Base-by-base conservation (phyloP, 176 grass and related monocot genomes). In the Aegilops umbellulata region DNA sequence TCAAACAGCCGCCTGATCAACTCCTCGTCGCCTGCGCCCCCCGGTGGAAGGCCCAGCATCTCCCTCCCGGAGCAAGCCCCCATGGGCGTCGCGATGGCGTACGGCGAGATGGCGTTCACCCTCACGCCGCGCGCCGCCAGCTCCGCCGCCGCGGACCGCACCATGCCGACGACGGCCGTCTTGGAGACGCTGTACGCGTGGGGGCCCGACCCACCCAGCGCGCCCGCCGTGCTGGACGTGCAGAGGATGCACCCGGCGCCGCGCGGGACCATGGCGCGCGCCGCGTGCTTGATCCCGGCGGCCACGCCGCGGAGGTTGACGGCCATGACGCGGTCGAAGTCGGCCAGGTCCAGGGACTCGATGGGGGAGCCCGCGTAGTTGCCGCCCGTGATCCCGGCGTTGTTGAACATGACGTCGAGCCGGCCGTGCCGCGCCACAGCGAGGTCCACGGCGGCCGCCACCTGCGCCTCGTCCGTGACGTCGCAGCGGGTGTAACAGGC, bases 301-400 rank as follows among this genome's bases (percentile, higher is more conserved):
- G 89, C 77, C 35, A 83, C 80, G 0, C 89, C 80, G 0, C 83
- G 93, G 47, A 80, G 73, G 81, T 95, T 95, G 10, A 86, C 60
- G 10, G 78, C 91, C 82, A 96, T 90, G 74, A 80, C 89, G 31
- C 58, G 84, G 81, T 96, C 91, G 77, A 88, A 96, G 27, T 83
- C 53, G 7, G 14, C 63, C 71, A 74, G 16, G 71, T 74, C 41
- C 41, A 74, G 3, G 23, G 23, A 17, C 71, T 47, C 41, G 24
- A 75, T 49, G 3, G 42, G 14, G 0, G 13, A 25, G 42, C 42
- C 42, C 72, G 24, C 41, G 24, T 74, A 74, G 71, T 3, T 27
- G 24, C 24, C 24, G 14, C 71, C 71, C 14, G 23, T 49, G 71
- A 74, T 74, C 7, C 71, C 71, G 14, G 71, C 71, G 71, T 74